Percentiles rank a stretch among this genome's conserved stretches.
Evolutionary conservation across 1,284 basidiomycete genomes (phyloP).

Genomic region (Moesziomyces aphidis): DNA sequence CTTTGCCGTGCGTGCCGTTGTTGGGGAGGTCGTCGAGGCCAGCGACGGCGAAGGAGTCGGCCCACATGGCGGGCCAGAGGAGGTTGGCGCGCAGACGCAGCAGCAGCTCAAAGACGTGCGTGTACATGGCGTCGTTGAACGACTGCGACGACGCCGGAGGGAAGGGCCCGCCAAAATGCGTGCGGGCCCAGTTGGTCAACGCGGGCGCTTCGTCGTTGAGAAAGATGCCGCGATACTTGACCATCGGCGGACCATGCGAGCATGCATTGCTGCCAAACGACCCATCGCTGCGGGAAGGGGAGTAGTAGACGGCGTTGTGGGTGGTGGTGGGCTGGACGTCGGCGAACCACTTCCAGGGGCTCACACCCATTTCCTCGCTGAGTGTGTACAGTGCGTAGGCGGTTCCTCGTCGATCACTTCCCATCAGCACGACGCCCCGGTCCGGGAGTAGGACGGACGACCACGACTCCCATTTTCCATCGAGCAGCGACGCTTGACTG

Average conservation of each 20-base stretch:
- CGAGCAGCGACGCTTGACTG: slow-evolving; percentile 4
- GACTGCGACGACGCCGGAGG: slow-evolving; percentile 70
- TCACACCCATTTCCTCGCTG: slow-evolving; percentile 32
- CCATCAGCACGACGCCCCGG: slow-evolving; percentile 20
- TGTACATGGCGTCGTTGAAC: slow-evolving; percentile 77
- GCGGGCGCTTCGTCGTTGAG: slow-evolving; percentile 77
- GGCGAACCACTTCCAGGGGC: slow-evolving; percentile 39
- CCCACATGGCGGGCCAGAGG: slow-evolving; percentile 71
- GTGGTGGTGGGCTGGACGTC: slow-evolving; percentile 20
- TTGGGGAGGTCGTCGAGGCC: slow-evolving; percentile 69
- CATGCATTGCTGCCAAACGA: slow-evolving; percentile 67
- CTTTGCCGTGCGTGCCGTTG: slow-evolving; percentile 14
- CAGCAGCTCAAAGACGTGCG: slow-evolving; percentile 74
- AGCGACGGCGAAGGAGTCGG: slow-evolving; percentile 77
- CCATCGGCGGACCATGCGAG: slow-evolving; percentile 76
- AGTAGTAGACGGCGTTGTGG: slow-evolving; percentile 22
- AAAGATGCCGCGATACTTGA: slow-evolving; percentile 78
- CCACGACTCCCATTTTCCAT: slow-evolving; percentile 27
- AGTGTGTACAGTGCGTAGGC: slow-evolving; percentile 29
- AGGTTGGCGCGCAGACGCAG: slow-evolving; percentile 78
- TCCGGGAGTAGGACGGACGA: slow-evolving; percentile 1
- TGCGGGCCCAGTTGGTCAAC: slow-evolving; percentile 73
- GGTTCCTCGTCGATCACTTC: slow-evolving; percentile 20
- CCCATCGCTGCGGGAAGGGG: not conserved
- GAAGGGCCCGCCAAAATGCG: slow-evolving; percentile 77